phyloP scores from a whole-genome alignment of 345 rosid genomes.

The Boechera stricta region DNA sequence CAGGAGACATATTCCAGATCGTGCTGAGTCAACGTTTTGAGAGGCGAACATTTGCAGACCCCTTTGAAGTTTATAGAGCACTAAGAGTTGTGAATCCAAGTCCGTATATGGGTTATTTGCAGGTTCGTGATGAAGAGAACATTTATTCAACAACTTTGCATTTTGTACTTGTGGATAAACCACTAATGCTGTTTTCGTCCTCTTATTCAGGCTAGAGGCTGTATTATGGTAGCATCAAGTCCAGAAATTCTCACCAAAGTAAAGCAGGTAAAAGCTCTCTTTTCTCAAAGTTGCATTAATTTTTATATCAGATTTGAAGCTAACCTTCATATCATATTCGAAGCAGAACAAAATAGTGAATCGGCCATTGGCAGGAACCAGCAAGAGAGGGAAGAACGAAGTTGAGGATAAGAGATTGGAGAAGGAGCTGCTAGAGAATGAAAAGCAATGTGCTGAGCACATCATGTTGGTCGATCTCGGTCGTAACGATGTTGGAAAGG shows the following conservation, averaged over 20 bases:
- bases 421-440: conserved; percentile 60
- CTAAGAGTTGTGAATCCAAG: conserved; percentile 90
- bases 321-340: conserved; percentile 15
- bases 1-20: conserved; percentile 90
- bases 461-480: conserved; percentile 92
- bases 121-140: conserved; percentile 51
- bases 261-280: conserved; percentile 60
- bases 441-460: conserved; percentile 90
- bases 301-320: conserved; percentile 3
- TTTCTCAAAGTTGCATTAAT: neutral
- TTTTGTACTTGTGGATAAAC: neutral
- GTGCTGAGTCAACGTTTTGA: conserved; percentile 91
- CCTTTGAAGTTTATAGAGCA: conserved; percentile 90
- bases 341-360: conserved; percentile 78
- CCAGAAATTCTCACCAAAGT: conserved; percentile 92
- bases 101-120: conserved; percentile 90
- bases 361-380: conserved; percentile 89
- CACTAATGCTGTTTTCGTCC: neutral
- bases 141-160: neutral
- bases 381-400: conserved; percentile 68
- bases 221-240: conserved; percentile 89
- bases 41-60: conserved; percentile 85
- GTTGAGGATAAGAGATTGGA: conserved; percentile 68
- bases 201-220: conserved; percentile 73
- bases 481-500: conserved; percentile 92